Conservation (phyloP, 2,329 filamentous ascomycete species). For the Ceratocystis papillata region DNA sequence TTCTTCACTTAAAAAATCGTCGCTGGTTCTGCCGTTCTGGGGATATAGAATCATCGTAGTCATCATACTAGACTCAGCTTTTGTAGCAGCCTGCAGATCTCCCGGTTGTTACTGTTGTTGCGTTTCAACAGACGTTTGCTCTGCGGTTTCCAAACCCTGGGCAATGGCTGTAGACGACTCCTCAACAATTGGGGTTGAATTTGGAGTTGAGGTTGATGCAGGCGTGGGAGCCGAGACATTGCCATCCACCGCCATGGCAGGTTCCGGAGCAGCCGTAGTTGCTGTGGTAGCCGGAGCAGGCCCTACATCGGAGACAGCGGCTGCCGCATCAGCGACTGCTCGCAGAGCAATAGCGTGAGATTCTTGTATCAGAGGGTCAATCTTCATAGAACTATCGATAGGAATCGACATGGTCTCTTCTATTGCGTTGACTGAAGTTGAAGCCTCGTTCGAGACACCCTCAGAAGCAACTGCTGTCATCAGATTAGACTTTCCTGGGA, state of each 20-base stretch:
- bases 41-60: not conserved
- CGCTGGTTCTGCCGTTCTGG: not conserved
- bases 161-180: not conserved
- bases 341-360: not conserved
- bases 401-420: constrained; percentile 5
- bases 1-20: not conserved
- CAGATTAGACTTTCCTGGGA: not conserved
- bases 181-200: not conserved
- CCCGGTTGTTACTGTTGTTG: not conserved
- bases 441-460: not conserved
- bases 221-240: not conserved
- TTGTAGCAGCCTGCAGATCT: not conserved
- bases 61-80: not conserved
- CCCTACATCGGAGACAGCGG: not conserved
- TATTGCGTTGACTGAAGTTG: constrained; percentile 4
- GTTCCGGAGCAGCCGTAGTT: not conserved
- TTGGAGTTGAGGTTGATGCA: not conserved
- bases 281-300: not conserved
- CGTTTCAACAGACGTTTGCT: not conserved
- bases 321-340: not conserved
- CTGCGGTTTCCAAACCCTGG: not conserved
- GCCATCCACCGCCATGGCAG: not conserved
- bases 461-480: not conserved
- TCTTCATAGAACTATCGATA: constrained; percentile 14
- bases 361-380: not conserved